Evolutionary conservation across 768 basidiomycete species (phyloP).

Genomic region (Collybiopsis confluens): DNA sequence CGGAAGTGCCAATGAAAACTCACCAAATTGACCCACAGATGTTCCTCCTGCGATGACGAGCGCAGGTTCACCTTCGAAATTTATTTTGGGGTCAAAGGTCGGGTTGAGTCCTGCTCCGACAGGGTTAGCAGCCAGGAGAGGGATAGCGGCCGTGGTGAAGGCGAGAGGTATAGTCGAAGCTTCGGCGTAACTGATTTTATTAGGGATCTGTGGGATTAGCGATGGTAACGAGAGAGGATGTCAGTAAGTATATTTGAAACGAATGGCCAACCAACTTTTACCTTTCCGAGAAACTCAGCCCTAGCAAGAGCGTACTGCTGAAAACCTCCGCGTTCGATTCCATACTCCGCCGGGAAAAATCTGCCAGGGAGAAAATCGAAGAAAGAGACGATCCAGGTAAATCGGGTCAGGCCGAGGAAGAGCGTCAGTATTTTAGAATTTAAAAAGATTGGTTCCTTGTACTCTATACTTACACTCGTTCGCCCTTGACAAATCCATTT

Average conservation of each 20-base stretch:
- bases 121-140: slow-evolving; percentile 35
- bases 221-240: too few relatives aligned
- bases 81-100: slow-evolving; percentile 33
- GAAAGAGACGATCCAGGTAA: too few relatives aligned
- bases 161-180: slow-evolving; percentile 46
- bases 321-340: slow-evolving; percentile 33
- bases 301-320: slow-evolving; percentile 42
- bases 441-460: background rate
- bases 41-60: slow-evolving; percentile 45
- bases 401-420: too few relatives aligned
- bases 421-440: background rate
- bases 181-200: slow-evolving; percentile 41
- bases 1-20: slow-evolving; percentile 7
- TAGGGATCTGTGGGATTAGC: slow-evolving; percentile 44
- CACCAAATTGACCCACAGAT: slow-evolving; percentile 49
- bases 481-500: slow-evolving; percentile 42
- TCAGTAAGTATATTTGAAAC: background rate
- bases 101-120: slow-evolving; percentile 38
- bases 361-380: too few relatives aligned
- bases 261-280: slow-evolving; percentile 13
- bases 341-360: slow-evolving; percentile 34
- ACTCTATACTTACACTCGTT: slow-evolving; percentile 40
- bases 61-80: slow-evolving; percentile 39
- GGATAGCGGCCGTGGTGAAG: slow-evolving; percentile 46
- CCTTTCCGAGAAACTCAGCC: slow-evolving; percentile 40